phyloP scores from a whole-genome alignment of 208 protist genomes.

The Angomonas deanei region DNA sequence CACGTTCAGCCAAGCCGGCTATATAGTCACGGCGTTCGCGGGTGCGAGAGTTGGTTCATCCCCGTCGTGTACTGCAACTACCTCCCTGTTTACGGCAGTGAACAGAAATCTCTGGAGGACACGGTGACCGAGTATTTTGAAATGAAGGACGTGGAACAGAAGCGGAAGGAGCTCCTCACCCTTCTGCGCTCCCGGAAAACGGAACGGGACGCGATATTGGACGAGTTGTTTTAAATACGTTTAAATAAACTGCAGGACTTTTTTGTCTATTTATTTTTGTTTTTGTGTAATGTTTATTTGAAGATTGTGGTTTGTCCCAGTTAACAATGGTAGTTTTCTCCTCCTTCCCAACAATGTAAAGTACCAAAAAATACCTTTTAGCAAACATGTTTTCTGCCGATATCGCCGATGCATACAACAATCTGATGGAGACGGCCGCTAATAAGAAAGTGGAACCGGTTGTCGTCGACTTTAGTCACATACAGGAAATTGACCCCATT shows the following conservation, averaged over 20 bases:
- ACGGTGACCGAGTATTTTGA: constrained; percentile 71
- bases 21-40: background rate
- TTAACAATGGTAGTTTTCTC: background rate
- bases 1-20: constrained; percentile 6
- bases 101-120: constrained; percentile 44
- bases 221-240: constrained; percentile 76
- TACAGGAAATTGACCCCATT: background rate
- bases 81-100: constrained; percentile 61
- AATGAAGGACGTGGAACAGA: constrained; percentile 52
- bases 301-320: background rate
- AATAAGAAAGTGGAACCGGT: background rate
- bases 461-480: background rate
- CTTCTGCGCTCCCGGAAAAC: constrained; percentile 61
- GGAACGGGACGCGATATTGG: constrained; percentile 52
- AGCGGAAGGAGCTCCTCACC: constrained; percentile 32
- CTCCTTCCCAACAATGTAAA: too few species aligned
- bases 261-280: background rate
- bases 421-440: background rate
- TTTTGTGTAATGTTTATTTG: background rate
- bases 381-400: background rate
- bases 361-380: too few species aligned
- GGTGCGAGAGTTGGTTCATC: constrained; percentile 22
- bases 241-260: background rate
- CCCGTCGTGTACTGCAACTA: constrained; percentile 70
- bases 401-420: background rate